Percentiles rank a stretch among this genome's conserved stretches.
These are phyloP conservation scores for Linaria vulgaris DNA, from an alignment of 257 asterid species.

Conservation along the genomic window DNA sequence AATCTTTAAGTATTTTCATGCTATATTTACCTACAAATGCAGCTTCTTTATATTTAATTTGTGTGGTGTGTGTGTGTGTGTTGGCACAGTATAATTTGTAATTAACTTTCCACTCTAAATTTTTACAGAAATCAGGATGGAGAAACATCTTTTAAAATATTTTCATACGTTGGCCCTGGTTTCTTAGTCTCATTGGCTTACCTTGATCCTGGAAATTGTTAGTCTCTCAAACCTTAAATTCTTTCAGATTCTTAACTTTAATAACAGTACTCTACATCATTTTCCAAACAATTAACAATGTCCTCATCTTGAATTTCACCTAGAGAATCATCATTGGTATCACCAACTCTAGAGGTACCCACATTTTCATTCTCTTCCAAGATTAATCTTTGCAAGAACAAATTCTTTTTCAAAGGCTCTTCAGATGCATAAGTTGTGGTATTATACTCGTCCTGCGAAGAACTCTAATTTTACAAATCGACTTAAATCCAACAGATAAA, in stretches of 20 bases:
- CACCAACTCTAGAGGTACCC: slow-evolving; percentile 30
- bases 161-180: slow-evolving; percentile 86
- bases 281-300: slow-evolving; percentile 72
- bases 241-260: slow-evolving; percentile 87
- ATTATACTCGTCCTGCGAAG: slow-evolving; percentile 80
- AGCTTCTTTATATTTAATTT: too few relatives aligned
- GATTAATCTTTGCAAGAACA: slow-evolving; percentile 79
- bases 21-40: too few relatives aligned
- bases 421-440: slow-evolving; percentile 61
- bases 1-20: too few relatives aligned
- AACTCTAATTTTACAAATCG: slow-evolving; percentile 33
- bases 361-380: slow-evolving; percentile 44
- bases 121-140: slow-evolving; percentile 91
- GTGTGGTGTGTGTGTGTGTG: too few relatives aligned
- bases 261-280: slow-evolving; percentile 76
- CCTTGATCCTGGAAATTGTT: slow-evolving; percentile 88
- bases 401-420: slow-evolving; percentile 67
- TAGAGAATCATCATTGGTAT: slow-evolving; percentile 31
- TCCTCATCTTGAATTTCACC: slow-evolving; percentile 68
- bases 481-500: slow-evolving; percentile 12
- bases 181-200: slow-evolving; percentile 89
- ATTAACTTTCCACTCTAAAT: background rate
- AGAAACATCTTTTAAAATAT: slow-evolving; percentile 59
- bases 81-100: too few relatives aligned
- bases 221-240: slow-evolving; percentile 50